These are phyloP conservation scores for Grosmannia serpens DNA, from an alignment of 2,329 filamentous ascomycete genomes.

Conservation along the genomic window DNA sequence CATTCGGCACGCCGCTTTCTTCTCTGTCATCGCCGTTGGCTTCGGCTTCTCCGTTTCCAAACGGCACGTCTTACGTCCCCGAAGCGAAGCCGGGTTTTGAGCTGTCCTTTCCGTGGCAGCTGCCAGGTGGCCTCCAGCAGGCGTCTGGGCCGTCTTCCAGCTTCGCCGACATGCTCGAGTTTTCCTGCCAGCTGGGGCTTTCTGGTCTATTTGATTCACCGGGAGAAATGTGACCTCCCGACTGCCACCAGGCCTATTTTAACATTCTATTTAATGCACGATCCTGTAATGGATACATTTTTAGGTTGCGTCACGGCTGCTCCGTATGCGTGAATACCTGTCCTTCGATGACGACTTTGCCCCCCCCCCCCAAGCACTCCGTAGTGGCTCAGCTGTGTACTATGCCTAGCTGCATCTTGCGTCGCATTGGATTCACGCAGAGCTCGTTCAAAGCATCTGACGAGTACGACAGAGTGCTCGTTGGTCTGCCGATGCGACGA, in stretches of 20 bases:
- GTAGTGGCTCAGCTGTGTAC: background rate
- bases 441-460: background rate
- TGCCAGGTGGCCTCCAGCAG: background rate
- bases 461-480: too few relatives aligned
- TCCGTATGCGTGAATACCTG: background rate
- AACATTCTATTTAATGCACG: too few relatives aligned
- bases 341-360: background rate
- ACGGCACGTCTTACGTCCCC: background rate
- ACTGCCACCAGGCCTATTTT: background rate
- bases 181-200: background rate
- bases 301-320: background rate
- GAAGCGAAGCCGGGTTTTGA: background rate
- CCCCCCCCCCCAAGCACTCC: too few relatives aligned
- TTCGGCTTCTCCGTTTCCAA: background rate
- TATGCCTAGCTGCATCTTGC: background rate
- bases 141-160: background rate
- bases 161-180: background rate
- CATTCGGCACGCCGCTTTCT: constrained; percentile 3
- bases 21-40: background rate
- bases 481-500: too few relatives aligned
- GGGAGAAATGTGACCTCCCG: background rate
- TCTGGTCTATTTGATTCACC: background rate
- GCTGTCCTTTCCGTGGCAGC: background rate
- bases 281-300: background rate
- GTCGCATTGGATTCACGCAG: background rate